These are phyloP conservation scores for Dryas octopetala DNA, from an alignment of 306 rosid species.

Conservation along the genomic window DNA sequence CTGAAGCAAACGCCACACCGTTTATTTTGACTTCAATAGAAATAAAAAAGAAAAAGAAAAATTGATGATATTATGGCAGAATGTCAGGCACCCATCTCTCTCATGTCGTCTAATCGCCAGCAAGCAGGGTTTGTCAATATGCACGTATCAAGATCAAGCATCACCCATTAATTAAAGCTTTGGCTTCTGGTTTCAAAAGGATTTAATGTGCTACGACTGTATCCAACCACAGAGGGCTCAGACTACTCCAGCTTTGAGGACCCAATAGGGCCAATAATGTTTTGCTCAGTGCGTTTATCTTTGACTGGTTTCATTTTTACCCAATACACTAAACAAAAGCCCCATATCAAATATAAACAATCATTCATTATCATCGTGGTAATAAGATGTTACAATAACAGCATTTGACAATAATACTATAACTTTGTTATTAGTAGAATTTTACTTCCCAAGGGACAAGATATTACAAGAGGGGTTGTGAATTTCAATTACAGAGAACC, in stretches of 20 bases:
- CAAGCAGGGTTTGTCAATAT: neutral
- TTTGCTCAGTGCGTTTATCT: too few relatives aligned
- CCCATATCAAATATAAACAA: neutral
- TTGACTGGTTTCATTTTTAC: neutral
- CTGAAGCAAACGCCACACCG: constrained; percentile 24
- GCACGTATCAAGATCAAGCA: neutral
- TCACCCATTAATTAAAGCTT: neutral
- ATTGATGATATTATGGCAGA: neutral
- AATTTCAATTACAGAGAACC: neutral
- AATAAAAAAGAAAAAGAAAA: neutral
- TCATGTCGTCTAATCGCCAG: neutral
- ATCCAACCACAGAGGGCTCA: neutral
- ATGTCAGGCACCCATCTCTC: neutral
- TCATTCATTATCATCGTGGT: too few relatives aligned
- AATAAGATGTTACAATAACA: neutral
- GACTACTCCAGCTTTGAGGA: too few relatives aligned
- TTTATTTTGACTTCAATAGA: neutral
- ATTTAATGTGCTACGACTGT: constrained; percentile 23
- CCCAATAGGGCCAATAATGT: too few relatives aligned
- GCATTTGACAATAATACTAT: neutral
- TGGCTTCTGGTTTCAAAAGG: constrained; percentile 15
- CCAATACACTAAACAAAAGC: neutral
- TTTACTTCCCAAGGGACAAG: constrained; percentile 1
- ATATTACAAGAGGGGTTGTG: neutral
- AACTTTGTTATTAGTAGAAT: constrained; percentile 13